Evolutionary conservation across 345 rosid species (phyloP).

Genomic region (Sapria himalayana): DNA sequence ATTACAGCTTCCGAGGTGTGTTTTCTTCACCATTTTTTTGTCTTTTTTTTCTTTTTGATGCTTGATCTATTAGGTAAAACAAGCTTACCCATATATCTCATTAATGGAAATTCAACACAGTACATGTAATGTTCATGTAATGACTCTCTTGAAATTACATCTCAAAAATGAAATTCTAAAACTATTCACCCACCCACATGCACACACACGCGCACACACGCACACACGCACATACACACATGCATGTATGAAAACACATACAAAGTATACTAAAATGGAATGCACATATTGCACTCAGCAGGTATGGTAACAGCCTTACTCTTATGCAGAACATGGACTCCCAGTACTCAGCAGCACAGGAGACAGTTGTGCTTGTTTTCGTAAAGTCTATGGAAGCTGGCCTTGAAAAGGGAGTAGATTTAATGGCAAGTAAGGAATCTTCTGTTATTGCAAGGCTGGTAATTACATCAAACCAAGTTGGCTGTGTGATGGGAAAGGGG

Average conservation of each 20-base stretch:
- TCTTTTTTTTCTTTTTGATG: constrained; percentile 6
- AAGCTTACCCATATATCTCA: too few species aligned
- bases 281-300: too few species aligned
- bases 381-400: constrained; percentile 42
- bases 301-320: constrained; percentile 16
- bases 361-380: constrained; percentile 52
- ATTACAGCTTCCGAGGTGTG: constrained; percentile 63
- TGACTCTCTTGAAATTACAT: too few species aligned
- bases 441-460: constrained; percentile 49
- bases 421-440: constrained; percentile 20
- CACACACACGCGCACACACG: too few species aligned
- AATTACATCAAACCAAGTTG: constrained; percentile 57
- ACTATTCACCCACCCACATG: too few species aligned
- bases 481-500: constrained; percentile 76
- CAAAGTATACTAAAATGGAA: too few species aligned
- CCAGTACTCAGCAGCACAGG: constrained; percentile 57
- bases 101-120: too few species aligned
- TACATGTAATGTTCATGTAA: too few species aligned
- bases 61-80: too few species aligned
- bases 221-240: too few species aligned
- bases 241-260: too few species aligned
- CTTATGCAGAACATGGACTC: constrained; percentile 38
- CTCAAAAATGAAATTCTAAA: too few species aligned
- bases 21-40: constrained; percentile 7
- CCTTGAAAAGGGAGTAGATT: constrained; percentile 27